Percentiles rank a stretch among this genome's conserved stretches.
Evolutionary conservation across 2,329 filamentous ascomycete genomes (phyloP).

Genomic region (Epichloe gansuensis): DNA sequence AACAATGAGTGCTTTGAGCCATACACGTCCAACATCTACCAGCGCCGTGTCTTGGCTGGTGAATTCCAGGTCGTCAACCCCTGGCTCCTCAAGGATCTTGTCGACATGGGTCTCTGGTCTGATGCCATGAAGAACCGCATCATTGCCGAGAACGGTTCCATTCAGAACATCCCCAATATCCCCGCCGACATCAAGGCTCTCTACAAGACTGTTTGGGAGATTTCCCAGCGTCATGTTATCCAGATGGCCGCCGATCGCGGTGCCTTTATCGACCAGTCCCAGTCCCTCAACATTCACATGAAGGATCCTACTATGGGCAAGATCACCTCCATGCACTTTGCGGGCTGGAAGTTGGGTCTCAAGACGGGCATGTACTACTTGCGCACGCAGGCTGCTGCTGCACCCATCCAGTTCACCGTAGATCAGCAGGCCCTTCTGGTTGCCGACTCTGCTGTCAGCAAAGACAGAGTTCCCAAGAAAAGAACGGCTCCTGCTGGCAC

Average conservation of each 20-base stretch:
- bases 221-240: constrained; percentile 86
- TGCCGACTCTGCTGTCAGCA: constrained; percentile 65
- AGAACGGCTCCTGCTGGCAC: constrained; percentile 43
- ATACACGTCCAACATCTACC: constrained; percentile 99
- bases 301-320: constrained; percentile 99
- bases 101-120: constrained; percentile 96
- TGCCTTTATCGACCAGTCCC: constrained; percentile 97
- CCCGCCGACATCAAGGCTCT: constrained; percentile 89
- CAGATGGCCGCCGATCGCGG: constrained; percentile 98
- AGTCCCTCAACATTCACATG: constrained; percentile 99
- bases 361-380: constrained; percentile 99
- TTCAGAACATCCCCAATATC: constrained; percentile 95
- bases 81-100: constrained; percentile 94
- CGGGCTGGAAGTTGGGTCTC: constrained; percentile 96
- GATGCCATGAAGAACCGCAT: constrained; percentile 99
- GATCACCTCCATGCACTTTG: constrained; percentile 99
- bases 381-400: constrained; percentile 89
- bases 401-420: constrained; percentile 97
- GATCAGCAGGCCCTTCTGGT: constrained; percentile 91
- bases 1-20: constrained; percentile 99
- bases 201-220: constrained; percentile 99
- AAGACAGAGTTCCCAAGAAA: constrained; percentile 55
- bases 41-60: constrained; percentile 89
- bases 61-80: constrained; percentile 99
- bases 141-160: constrained; percentile 89